A percentile compares a stretch with the other conserved stretches of the same genome.
Evolutionary conservation across 2,329 filamentous ascomycete genomes (phyloP).

Genomic region (Sporothrix dimorphospora): DNA sequence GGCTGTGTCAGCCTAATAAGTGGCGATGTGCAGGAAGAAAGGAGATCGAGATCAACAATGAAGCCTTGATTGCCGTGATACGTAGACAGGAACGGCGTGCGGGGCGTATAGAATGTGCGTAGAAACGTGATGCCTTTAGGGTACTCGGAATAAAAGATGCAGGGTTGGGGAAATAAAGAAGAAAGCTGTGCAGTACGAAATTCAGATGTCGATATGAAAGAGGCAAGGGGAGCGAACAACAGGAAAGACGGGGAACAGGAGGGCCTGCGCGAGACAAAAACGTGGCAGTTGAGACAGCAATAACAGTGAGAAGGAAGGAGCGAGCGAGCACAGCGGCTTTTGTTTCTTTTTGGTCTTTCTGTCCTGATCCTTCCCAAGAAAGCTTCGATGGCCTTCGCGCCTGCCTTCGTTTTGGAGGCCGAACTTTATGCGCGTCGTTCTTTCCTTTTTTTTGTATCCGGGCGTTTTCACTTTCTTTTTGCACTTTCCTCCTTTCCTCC

Average conservation of each 20-base stretch:
- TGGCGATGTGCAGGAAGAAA: background rate
- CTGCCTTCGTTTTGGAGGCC: background rate
- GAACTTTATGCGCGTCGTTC: background rate
- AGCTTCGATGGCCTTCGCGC: background rate
- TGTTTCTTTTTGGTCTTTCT: background rate
- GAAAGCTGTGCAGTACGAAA: conserved; percentile 5
- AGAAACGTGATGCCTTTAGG: background rate
- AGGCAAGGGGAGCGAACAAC: background rate
- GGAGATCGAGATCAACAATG: background rate
- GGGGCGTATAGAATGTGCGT: background rate
- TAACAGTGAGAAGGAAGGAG: background rate
- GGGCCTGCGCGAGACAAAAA: background rate
- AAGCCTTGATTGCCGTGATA: background rate
- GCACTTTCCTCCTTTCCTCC: background rate
- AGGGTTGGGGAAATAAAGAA: background rate
- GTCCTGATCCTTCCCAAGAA: background rate
- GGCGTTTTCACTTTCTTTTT: background rate
- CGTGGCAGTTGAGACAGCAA: conserved; percentile 21
- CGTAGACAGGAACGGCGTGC: background rate
- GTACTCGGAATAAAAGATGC: background rate
- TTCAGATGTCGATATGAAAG: background rate
- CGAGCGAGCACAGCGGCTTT: background rate
- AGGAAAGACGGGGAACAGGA: background rate
- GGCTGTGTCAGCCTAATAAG: background rate
- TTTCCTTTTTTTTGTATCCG: conserved; percentile 7